These are phyloP conservation scores for Cryoendolithus antarcticus DNA, from an alignment of 2,329 filamentous ascomycete genomes.

Conservation along the genomic window DNA sequence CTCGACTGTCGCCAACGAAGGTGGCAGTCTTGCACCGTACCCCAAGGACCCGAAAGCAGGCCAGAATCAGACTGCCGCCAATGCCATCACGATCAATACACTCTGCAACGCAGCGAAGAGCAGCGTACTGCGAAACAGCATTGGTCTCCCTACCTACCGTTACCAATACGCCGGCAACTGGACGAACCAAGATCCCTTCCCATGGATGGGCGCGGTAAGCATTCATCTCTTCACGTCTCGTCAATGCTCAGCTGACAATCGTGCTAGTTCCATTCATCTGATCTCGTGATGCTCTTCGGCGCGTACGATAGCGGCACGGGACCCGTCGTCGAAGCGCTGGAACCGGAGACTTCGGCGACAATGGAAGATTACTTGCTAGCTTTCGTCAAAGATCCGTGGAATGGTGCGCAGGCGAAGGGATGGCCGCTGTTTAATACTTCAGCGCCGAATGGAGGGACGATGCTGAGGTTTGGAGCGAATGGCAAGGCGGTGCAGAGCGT, in stretches of 20 bases:
- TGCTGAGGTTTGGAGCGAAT: constrained; percentile 12
- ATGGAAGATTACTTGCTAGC: constrained; percentile 27
- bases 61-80: constrained; percentile 8
- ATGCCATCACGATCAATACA: constrained; percentile 13
- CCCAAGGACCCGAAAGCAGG: constrained; percentile 3
- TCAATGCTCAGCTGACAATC: too few species aligned
- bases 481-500: constrained; percentile 11
- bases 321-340: constrained; percentile 16
- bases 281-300: constrained; percentile 26
- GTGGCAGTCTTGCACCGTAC: constrained; percentile 20
- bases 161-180: constrained; percentile 28
- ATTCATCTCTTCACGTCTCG: too few species aligned
- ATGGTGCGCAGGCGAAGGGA: constrained; percentile 14
- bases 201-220: constrained; percentile 21
- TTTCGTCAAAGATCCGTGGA: constrained; percentile 23
- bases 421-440: constrained; percentile 22
- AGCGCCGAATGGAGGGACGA: constrained; percentile 6
- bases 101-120: constrained; percentile 22
- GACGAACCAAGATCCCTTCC: constrained; percentile 22
- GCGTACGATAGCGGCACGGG: constrained; percentile 20
- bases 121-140: constrained; percentile 15
- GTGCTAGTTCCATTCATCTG: constrained; percentile 20
- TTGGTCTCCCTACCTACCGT: constrained; percentile 22
- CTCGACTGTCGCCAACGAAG: constrained; percentile 26
- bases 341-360: constrained; percentile 18